phyloP scores from a whole-genome alignment of 169 alveolate species.

The Eimeria brunetti region DNA sequence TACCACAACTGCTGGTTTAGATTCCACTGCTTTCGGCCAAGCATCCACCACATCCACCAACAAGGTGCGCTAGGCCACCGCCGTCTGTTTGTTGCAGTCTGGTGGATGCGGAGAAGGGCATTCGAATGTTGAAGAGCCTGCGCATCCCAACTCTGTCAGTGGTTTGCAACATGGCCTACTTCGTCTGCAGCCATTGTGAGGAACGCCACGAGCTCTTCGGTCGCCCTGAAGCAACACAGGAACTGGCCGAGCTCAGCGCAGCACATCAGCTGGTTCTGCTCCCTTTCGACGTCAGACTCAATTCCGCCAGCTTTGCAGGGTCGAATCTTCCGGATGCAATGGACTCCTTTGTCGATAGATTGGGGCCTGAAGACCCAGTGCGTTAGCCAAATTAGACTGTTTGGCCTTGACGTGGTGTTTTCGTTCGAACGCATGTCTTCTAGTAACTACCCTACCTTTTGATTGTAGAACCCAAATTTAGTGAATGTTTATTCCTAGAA shows the following conservation, averaged over 20 bases:
- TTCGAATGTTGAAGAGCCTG: slow-evolving; percentile 93
- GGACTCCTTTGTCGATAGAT: slow-evolving; percentile 64
- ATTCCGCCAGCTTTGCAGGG: slow-evolving; percentile 55
- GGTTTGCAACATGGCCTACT: slow-evolving; percentile 97
- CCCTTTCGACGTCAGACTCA: slow-evolving; percentile 53
- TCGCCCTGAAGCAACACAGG: slow-evolving; percentile 64
- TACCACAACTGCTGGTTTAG: neutral
- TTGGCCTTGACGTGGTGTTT: neutral
- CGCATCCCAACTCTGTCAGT: slow-evolving; percentile 95
- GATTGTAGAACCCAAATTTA: neutral
- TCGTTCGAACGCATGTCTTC: neutral
- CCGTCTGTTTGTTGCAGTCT: slow-evolving; percentile 81
- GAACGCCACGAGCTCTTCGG: slow-evolving; percentile 91
- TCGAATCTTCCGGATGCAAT: slow-evolving; percentile 56
- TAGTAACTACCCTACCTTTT: too few relatives aligned
- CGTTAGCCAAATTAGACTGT: neutral
- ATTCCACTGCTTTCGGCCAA: neutral
- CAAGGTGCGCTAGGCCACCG: neutral
- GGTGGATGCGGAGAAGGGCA: slow-evolving; percentile 96
- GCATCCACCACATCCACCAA: neutral
- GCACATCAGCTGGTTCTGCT: slow-evolving; percentile 51
- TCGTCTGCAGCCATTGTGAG: slow-evolving; percentile 93
- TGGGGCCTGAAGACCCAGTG: slow-evolving; percentile 67
- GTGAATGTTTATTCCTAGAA: neutral
- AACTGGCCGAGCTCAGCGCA: slow-evolving; percentile 52